A percentile compares a stretch with the other conserved stretches of the same genome.
Conservation (phyloP, 2,329 filamentous ascomycete genomes). For the Aureobasidium sp. region DNA sequence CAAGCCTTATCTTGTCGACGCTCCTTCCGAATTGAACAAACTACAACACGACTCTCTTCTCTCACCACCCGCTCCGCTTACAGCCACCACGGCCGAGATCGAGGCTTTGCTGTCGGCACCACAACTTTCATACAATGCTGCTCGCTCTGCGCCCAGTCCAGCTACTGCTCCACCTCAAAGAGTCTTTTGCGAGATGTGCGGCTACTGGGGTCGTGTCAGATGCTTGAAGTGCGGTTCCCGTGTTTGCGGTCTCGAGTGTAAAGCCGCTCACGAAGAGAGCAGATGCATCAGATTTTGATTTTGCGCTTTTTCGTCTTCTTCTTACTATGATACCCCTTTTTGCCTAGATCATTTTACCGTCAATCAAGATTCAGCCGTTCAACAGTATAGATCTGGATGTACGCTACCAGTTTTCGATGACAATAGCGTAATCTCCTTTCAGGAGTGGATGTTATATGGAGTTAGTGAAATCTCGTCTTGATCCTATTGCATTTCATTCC, state of each 20-base stretch:
- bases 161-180: slow-evolving; percentile 45
- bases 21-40: not conserved
- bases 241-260: slow-evolving; percentile 70
- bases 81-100: slow-evolving; percentile 44
- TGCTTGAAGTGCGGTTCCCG: slow-evolving; percentile 72
- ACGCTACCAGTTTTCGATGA: not conserved
- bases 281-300: slow-evolving; percentile 51
- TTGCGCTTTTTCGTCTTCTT: not conserved
- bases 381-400: not conserved
- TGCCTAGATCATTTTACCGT: not conserved
- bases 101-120: slow-evolving; percentile 56
- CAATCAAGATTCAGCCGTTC: not conserved
- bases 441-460: too few relatives aligned
- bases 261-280: slow-evolving; percentile 65
- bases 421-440: too few relatives aligned
- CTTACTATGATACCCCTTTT: slow-evolving; percentile 7
- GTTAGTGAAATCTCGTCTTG: too few relatives aligned
- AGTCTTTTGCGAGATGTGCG: slow-evolving; percentile 70
- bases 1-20: slow-evolving; percentile 19
- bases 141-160: slow-evolving; percentile 38
- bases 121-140: slow-evolving; percentile 61
- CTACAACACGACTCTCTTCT: slow-evolving; percentile 12
- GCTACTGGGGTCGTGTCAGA: slow-evolving; percentile 70
- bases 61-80: slow-evolving; percentile 21
- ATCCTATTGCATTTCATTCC: too few relatives aligned